Evolutionary conservation across 176 grass and related monocot species (phyloP).

Genomic region (Saccharum officinarum): DNA sequence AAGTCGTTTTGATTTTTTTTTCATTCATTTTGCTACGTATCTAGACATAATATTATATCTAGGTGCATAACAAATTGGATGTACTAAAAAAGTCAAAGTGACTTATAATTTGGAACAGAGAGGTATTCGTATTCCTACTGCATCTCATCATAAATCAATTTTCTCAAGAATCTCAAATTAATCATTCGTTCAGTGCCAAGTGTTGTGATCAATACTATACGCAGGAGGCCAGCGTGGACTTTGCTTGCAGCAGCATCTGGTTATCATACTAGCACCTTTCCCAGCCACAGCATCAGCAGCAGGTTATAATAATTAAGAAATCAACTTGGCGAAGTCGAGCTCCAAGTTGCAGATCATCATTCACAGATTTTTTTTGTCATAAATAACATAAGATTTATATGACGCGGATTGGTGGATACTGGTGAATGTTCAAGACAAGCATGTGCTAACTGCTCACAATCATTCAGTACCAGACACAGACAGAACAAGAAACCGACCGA

Average conservation of each 20-base stretch:
- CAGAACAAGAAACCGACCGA: neutral
- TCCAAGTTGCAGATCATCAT: slow-evolving; percentile 32
- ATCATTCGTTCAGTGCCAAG: neutral
- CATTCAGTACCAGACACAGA: neutral
- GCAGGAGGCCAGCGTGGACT: slow-evolving; percentile 24
- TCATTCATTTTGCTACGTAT: too few species aligned
- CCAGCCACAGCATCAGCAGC: neutral
- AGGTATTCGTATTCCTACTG: neutral
- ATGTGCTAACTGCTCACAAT: slow-evolving; percentile 24
- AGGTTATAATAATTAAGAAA: neutral
- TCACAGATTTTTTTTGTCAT: neutral
- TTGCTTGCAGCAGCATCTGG: neutral
- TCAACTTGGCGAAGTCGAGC: neutral
- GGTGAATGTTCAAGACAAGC: slow-evolving; percentile 2
- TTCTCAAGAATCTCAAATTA: slow-evolving; percentile 22
- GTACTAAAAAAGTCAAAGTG: too few species aligned
- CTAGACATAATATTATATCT: too few species aligned
- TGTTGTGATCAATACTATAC: neutral
- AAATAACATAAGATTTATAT: neutral
- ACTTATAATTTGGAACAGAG: too few species aligned
- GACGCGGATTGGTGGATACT: neutral
- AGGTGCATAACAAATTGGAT: too few species aligned
- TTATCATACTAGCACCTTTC: neutral
- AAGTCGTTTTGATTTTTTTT: too few species aligned
- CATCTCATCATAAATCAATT: slow-evolving; percentile 1